Evolutionary conservation across 1,284 basidiomycete species (phyloP), one percentile per base, ranked within the genome.

Genomic region (Sporisorium sorghi): DNA sequence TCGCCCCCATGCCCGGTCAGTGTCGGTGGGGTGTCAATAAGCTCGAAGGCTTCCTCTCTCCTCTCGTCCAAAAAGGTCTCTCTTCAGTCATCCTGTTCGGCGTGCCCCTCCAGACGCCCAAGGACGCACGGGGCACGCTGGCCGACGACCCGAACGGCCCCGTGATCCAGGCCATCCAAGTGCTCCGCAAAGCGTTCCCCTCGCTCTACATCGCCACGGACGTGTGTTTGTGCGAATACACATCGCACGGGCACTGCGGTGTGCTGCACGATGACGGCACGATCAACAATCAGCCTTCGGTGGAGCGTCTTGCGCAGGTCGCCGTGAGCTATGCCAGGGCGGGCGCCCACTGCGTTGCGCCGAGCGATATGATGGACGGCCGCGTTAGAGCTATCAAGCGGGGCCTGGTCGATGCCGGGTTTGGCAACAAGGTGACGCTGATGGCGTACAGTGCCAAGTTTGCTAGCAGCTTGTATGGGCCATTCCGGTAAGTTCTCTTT

Each of bases 401-500:
- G 40, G 89, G 88, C 1, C 87, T 99, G 60, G 92, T 97, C 63
- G 90, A 93, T 67, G 88, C 88, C 40, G 93, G 94, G 14, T 96
- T 87, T 88, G 90, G 80, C 92, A 93, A 74, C 54, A 76, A 73
- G 52, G 72, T 72, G 83, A 92, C 92, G 5, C 87, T 99, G 40
- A 99, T 99, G 97, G 90, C 91, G 49, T 99, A 99, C 85, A 92
- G 93, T n/a, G 97, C 97, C 66, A 99, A 99, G 86, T 99, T 99
- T 81, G 94, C 97, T 0, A 96, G 93, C 78, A 89, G 90, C n/a
- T 86, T 99, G 59, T 99, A 99, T 83, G 97, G 97, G 0, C 97
- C 97, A 0, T 99, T 99, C 89, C 88, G 94, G 46, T 47, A 21
- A 17, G 46, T 47, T 17, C 14, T 5, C 24, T 26, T 8, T 21